Conservation (phyloP, 2,329 filamentous ascomycete genomes). For the Didymella arachidicola region DNA sequence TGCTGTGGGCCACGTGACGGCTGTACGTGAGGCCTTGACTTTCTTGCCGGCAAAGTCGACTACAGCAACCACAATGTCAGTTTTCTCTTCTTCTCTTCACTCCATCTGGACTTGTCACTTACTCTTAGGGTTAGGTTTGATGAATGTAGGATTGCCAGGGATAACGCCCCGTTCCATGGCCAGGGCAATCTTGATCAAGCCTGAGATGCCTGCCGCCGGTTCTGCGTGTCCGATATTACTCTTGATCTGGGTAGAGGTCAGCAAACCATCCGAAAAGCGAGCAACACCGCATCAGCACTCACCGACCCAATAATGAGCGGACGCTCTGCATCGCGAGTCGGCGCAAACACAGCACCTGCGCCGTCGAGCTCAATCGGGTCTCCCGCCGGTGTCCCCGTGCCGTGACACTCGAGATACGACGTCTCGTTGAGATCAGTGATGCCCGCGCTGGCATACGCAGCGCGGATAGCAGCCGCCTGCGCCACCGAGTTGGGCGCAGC, state of each 20-base stretch:
- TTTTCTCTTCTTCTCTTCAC: too few relatives aligned
- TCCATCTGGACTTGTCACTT: too few relatives aligned
- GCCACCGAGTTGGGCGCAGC: constrained; percentile 53
- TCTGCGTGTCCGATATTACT: constrained; percentile 53
- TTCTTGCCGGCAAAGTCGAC: too few relatives aligned
- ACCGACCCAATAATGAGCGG: background rate
- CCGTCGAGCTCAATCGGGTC: constrained; percentile 34
- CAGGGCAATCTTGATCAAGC: constrained; percentile 48
- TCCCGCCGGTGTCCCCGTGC: constrained; percentile 61
- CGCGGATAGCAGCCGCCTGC: constrained; percentile 42
- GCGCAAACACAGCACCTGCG: constrained; percentile 21
- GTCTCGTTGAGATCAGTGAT: background rate
- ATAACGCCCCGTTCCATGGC: constrained; percentile 48
- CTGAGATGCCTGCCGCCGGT: constrained; percentile 45
- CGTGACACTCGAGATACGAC: constrained; percentile 48
- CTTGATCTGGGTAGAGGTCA: constrained; percentile 4
- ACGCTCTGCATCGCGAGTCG: background rate
- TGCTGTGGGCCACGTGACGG: too few relatives aligned
- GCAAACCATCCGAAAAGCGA: too few relatives aligned
- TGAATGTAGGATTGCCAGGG: constrained; percentile 20
- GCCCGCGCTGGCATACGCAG: constrained; percentile 40
- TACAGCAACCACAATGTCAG: too few relatives aligned
- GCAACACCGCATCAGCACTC: too few relatives aligned
- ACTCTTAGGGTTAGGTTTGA: too few relatives aligned
- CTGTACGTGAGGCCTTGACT: too few relatives aligned